These are phyloP conservation scores for Alternaria metachromatica DNA, from an alignment of 2,329 filamentous ascomycete genomes.

Conservation along the genomic window DNA sequence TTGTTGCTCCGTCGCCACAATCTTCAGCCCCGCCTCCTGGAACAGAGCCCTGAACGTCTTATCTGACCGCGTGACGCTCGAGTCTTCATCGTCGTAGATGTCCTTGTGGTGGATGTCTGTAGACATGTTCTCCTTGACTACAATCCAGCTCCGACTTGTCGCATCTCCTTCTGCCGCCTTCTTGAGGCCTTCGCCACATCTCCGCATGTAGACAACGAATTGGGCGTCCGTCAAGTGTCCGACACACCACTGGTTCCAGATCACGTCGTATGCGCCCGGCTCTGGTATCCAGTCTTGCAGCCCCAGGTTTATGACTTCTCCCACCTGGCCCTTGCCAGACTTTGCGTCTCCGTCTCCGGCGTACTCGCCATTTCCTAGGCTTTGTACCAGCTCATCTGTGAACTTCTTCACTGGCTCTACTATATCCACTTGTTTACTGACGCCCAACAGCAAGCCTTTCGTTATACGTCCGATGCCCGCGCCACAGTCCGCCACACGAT, in stretches of 20 bases:
- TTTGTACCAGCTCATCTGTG: conserved; percentile 63
- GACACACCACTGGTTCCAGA: conserved; percentile 93
- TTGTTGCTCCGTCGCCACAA: conserved; percentile 53
- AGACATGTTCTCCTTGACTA: conserved; percentile 82
- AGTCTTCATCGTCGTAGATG: conserved; percentile 77
- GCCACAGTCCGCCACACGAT: conserved; percentile 64
- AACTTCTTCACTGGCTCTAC: conserved; percentile 88
- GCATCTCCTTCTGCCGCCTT: conserved; percentile 40
- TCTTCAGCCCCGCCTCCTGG: conserved; percentile 67
- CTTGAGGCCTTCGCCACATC: conserved; percentile 62
- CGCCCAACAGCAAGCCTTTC: conserved; percentile 72
- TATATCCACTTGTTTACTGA: conserved; percentile 77
- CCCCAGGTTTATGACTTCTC: conserved; percentile 73
- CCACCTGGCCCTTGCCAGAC: conserved; percentile 56
- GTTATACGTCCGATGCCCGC: conserved; percentile 85
- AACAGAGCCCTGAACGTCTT: conserved; percentile 75
- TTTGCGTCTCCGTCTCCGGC: conserved; percentile 28
- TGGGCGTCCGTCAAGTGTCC: conserved; percentile 80
- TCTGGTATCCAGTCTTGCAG: conserved; percentile 72
- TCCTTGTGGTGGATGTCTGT: conserved; percentile 63
- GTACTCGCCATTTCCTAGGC: conserved; percentile 28
- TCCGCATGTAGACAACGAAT: conserved; percentile 69
- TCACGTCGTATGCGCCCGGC: conserved; percentile 69
- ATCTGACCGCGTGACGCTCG: conserved; percentile 78
- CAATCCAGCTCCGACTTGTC: conserved; percentile 60